phyloP scores from a whole-genome alignment of 306 rosid species.

The Malus sylvestris region DNA sequence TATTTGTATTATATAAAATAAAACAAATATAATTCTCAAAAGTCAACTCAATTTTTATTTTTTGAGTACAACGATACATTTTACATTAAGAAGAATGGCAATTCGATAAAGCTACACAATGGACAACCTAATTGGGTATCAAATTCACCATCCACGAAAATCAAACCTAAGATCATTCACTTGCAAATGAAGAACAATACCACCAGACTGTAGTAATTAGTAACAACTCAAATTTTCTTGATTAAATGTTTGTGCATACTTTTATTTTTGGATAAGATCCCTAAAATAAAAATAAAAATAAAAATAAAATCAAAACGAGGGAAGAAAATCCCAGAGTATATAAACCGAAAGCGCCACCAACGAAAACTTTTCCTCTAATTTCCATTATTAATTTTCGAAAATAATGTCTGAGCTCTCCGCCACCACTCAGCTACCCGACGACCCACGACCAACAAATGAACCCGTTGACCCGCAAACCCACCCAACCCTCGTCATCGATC shows the following conservation, averaged over 20 bases:
- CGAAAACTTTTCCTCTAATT: conserved; percentile 34
- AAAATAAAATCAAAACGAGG: neutral
- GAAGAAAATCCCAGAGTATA: neutral
- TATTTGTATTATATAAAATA: too few relatives aligned
- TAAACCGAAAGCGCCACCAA: neutral
- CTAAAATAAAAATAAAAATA: neutral
- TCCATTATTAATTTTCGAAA: conserved; percentile 8
- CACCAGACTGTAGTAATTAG: accelerated
- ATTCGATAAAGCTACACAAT: too few relatives aligned
- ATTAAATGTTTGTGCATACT: too few relatives aligned
- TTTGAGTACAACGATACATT: too few relatives aligned
- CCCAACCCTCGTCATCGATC: neutral
- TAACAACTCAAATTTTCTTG: too few relatives aligned
- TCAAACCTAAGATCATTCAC: too few relatives aligned
- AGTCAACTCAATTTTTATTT: too few relatives aligned
- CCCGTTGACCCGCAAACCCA: neutral
- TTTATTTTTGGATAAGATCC: neutral
- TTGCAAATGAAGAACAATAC: too few relatives aligned
- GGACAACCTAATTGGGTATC: too few relatives aligned
- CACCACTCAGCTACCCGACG: conserved; percentile 5
- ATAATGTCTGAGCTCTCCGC: neutral
- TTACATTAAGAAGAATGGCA: accelerated
- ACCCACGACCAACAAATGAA: neutral
- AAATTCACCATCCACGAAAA: accelerated
- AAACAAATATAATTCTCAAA: too few relatives aligned